A percentile compares a stretch with the other conserved stretches of the same genome.
phyloP scores from a whole-genome alignment of 2,329 filamentous ascomycete species.

The Onygenales sp. region DNA sequence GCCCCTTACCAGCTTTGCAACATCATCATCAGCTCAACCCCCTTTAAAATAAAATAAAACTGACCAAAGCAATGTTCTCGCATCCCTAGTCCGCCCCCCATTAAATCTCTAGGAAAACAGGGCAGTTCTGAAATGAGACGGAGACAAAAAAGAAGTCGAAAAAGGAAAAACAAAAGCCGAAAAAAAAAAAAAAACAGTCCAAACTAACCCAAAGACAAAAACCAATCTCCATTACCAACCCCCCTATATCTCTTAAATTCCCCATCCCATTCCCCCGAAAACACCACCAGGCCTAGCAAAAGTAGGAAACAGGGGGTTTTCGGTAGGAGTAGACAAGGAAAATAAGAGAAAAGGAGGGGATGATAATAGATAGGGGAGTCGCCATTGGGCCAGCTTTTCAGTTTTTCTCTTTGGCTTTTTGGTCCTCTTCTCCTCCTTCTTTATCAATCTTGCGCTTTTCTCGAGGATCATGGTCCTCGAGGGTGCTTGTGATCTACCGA shows the following conservation, averaged over 20 bases:
- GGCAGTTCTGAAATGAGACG: slow-evolving; percentile 48
- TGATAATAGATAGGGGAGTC: too few relatives aligned
- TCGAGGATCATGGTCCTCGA: neutral
- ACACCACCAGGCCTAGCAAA: neutral
- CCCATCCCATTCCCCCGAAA: neutral
- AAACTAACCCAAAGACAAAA: neutral
- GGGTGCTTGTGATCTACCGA: slow-evolving; percentile 43
- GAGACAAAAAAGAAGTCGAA: slow-evolving; percentile 25
- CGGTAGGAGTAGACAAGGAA: too few relatives aligned
- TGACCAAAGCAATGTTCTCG: slow-evolving; percentile 34
- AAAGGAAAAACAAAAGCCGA: neutral
- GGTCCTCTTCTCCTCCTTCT: slow-evolving; percentile 19
- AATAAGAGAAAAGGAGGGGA: too few relatives aligned
- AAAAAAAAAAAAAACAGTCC: neutral
- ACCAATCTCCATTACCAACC: neutral
- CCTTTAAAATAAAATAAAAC: neutral
- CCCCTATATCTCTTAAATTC: neutral
- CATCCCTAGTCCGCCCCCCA: slow-evolving; percentile 49
- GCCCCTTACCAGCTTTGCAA: too few relatives aligned
- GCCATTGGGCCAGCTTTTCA: neutral
- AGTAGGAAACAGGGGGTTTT: too few relatives aligned
- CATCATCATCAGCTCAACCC: too few relatives aligned
- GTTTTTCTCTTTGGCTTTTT: slow-evolving; percentile 9
- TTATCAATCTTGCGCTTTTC: slow-evolving; percentile 41
- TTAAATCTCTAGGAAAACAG: slow-evolving; percentile 34